These are phyloP conservation scores for Trichoderma sp. DNA, from an alignment of 2,329 filamentous ascomycete genomes.

Conservation along the genomic window DNA sequence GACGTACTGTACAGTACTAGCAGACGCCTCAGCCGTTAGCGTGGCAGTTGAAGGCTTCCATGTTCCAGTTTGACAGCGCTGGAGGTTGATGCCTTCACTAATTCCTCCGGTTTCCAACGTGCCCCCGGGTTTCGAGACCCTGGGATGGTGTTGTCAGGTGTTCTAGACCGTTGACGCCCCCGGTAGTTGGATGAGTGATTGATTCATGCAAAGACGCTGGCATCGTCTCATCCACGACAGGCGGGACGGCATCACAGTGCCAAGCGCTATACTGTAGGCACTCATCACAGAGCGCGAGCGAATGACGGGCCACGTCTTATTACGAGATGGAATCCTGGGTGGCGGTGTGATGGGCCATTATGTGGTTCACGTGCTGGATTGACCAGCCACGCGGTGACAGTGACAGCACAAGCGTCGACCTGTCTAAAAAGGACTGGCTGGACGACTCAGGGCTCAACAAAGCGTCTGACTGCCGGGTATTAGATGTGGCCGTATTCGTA, in stretches of 20 bases:
- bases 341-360: constrained; percentile 11
- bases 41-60: not conserved
- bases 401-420: not conserved
- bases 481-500: not conserved
- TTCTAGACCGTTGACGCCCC: constrained; percentile 1
- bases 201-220: not conserved
- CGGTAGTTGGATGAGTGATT: not conserved
- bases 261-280: not conserved
- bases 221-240: not conserved
- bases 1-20: not conserved
- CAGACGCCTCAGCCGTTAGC: not conserved
- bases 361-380: constrained; percentile 5
- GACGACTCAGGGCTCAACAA: not conserved
- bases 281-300: not conserved
- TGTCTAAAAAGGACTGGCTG: not conserved
- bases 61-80: not conserved
- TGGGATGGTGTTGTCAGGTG: not conserved
- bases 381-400: not conserved
- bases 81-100: not conserved
- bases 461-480: not conserved
- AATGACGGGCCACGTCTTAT: not conserved
- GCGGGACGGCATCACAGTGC: not conserved
- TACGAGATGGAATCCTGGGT: not conserved
- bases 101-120: not conserved
- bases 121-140: not conserved